Conservation (phyloP, 176 grass and related monocot genomes). For the Phoenix dactylifera region DNA sequence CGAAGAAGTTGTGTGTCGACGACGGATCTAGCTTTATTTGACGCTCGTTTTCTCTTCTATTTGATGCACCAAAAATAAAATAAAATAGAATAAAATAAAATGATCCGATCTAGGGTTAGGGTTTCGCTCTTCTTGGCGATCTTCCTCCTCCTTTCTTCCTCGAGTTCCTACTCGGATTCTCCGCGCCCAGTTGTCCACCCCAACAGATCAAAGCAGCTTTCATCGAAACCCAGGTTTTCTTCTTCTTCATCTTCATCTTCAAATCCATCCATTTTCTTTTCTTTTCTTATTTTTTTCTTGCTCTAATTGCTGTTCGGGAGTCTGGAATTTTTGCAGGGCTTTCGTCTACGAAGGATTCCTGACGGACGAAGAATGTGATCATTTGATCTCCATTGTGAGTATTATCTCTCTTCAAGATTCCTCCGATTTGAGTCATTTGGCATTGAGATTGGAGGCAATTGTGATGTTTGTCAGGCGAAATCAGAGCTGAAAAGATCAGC, state of each 20-base stretch:
- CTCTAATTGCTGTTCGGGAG: not conserved
- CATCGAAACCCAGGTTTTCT: slow-evolving; percentile 63
- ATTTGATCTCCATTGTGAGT: slow-evolving; percentile 74
- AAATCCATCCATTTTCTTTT: not conserved
- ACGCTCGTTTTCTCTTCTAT: too few species aligned
- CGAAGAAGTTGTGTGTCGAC: too few species aligned
- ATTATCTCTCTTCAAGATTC: slow-evolving; percentile 2
- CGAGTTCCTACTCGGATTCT: not conserved
- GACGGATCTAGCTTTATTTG: too few species aligned
- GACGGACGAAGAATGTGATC: slow-evolving; percentile 77
- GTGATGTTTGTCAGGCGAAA: slow-evolving; percentile 42
- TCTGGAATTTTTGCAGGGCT: slow-evolving; percentile 33
- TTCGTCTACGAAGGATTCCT: slow-evolving; percentile 81
- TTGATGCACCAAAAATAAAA: too few species aligned
- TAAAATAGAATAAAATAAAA: too few species aligned
- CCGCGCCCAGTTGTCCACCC: slow-evolving; percentile 39
- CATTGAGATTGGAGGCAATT: too few species aligned
- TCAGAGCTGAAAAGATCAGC: slow-evolving; percentile 73
- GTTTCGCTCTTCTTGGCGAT: slow-evolving; percentile 21
- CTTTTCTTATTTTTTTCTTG: not conserved
- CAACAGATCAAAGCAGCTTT: slow-evolving; percentile 64
- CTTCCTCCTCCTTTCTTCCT: slow-evolving; percentile 2
- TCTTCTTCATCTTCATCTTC: not conserved
- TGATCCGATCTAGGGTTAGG: slow-evolving; percentile 5
- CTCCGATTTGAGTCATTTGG: not conserved